phyloP scores from a whole-genome alignment of 495 filamentous ascomycete genomes.

The Hypoxylon cercidicola region DNA sequence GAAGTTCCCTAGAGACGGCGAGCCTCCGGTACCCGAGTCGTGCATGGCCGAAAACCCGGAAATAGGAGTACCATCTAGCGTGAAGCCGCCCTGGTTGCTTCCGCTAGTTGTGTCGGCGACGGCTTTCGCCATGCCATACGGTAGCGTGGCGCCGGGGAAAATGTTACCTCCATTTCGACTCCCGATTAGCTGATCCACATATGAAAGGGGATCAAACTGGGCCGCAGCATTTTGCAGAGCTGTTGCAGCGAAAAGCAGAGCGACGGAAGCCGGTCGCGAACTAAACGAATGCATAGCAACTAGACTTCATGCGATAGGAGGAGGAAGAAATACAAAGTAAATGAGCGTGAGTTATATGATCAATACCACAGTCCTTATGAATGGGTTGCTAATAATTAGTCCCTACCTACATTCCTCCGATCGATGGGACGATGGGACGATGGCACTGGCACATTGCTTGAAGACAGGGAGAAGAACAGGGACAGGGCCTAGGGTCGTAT shows the following conservation, averaged over 20 bases:
- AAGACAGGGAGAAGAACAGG: neutral
- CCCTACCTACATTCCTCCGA: conserved; percentile 30
- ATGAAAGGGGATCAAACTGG: conserved; percentile 51
- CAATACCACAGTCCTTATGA: conserved; percentile 18
- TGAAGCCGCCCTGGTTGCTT: conserved; percentile 77
- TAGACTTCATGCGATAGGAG: conserved; percentile 11
- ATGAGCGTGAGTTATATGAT: conserved; percentile 25
- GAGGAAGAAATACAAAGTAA: conserved; percentile 17
- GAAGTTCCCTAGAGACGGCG: conserved; percentile 77
- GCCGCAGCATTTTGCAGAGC: conserved; percentile 30
- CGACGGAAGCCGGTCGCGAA: conserved; percentile 25
- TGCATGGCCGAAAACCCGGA: conserved; percentile 76
- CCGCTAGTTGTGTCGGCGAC: conserved; percentile 74
- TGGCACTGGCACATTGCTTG: neutral
- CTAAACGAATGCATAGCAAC: conserved; percentile 38
- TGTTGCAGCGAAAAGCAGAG: conserved; percentile 26
- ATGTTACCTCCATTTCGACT: conserved; percentile 74
- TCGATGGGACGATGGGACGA: neutral
- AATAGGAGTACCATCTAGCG: conserved; percentile 68
- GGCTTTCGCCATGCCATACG: conserved; percentile 82
- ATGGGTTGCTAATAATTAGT: conserved; percentile 17
- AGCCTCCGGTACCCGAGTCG: conserved; percentile 77
- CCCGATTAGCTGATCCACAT: conserved; percentile 68
- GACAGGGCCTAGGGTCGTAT: neutral
- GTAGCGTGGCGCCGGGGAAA: conserved; percentile 77